These are phyloP conservation scores for Starmerella apis DNA, from an alignment of 805 yeast genomes.

Conservation along the genomic window DNA sequence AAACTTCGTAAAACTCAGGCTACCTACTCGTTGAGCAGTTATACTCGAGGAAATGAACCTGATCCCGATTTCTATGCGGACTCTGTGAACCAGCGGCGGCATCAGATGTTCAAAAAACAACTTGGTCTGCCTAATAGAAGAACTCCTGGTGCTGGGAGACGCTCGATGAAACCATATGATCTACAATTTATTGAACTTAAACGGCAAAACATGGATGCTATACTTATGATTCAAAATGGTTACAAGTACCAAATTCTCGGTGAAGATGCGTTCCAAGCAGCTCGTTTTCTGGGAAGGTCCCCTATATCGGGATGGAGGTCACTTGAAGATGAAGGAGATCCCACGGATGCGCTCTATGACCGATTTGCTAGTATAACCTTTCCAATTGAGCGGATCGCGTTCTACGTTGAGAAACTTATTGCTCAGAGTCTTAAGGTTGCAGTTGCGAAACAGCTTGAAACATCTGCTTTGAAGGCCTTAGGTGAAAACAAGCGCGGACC, in stretches of 20 bases:
- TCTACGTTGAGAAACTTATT: slow-evolving; percentile 65
- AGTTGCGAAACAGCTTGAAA: slow-evolving; percentile 73
- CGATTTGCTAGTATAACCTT: slow-evolving; percentile 76
- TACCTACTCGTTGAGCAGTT: background rate
- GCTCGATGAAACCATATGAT: slow-evolving; percentile 67
- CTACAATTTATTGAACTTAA: slow-evolving; percentile 65
- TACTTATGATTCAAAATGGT: slow-evolving; percentile 80
- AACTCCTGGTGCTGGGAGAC: slow-evolving; percentile 2
- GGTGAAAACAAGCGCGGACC: slow-evolving; percentile 45
- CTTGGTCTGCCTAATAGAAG: background rate
- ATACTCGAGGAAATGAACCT: background rate
- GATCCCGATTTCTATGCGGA: background rate
- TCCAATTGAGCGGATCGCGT: slow-evolving; percentile 64
- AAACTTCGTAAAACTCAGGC: background rate
- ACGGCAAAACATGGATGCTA: slow-evolving; percentile 47
- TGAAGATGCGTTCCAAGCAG: slow-evolving; percentile 64
- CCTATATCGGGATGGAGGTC: slow-evolving; percentile 58
- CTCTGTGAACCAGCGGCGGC: slow-evolving; percentile 1
- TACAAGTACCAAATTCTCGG: slow-evolving; percentile 84
- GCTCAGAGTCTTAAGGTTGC: slow-evolving; percentile 72
- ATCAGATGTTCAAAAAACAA: slow-evolving; percentile 3
- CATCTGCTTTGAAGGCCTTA: slow-evolving; percentile 57
- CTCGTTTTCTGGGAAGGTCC: slow-evolving; percentile 46
- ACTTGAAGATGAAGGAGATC: slow-evolving; percentile 39
- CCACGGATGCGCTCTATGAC: slow-evolving; percentile 41